Evolutionary conservation across 345 rosid genomes (phyloP).

Genomic region (Gossypium ekmanianum): DNA sequence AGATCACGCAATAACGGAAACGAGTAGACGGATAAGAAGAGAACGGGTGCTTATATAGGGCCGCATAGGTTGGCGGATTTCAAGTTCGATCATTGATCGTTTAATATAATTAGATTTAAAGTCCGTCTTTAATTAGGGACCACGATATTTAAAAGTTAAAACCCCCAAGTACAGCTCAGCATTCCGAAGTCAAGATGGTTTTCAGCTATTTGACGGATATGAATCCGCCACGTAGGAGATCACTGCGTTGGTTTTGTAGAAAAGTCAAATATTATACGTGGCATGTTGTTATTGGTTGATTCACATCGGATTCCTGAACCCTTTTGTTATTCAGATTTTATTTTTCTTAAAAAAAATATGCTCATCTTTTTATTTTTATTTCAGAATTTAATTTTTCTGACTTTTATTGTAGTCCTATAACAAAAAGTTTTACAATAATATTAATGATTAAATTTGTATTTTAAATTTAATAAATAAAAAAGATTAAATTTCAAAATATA

Average conservation of each 20-base stretch:
- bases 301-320: not conserved
- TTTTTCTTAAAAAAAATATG: too few relatives aligned
- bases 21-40: too few relatives aligned
- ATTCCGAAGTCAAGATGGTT: not conserved
- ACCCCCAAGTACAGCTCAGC: not conserved
- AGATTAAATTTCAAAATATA: too few relatives aligned
- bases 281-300: not conserved
- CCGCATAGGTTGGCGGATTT: constrained; percentile 23
- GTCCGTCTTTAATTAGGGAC: constrained; percentile 18
- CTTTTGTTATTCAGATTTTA: too few relatives aligned
- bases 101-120: constrained; percentile 18
- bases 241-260: not conserved
- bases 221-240: not conserved
- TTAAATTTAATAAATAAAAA: too few relatives aligned
- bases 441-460: too few relatives aligned
- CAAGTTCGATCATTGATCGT: not conserved
- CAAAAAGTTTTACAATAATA: too few relatives aligned
- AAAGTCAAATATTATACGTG: not conserved
- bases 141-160: not conserved
- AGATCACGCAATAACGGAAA: not conserved
- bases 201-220: not conserved
- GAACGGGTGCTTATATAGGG: not conserved
- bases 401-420: too few relatives aligned
- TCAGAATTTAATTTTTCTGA: too few relatives aligned
- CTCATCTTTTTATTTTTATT: too few relatives aligned